phyloP scores from a whole-genome alignment of 495 filamentous ascomycete species.

The Astrocystis sublimbata region DNA sequence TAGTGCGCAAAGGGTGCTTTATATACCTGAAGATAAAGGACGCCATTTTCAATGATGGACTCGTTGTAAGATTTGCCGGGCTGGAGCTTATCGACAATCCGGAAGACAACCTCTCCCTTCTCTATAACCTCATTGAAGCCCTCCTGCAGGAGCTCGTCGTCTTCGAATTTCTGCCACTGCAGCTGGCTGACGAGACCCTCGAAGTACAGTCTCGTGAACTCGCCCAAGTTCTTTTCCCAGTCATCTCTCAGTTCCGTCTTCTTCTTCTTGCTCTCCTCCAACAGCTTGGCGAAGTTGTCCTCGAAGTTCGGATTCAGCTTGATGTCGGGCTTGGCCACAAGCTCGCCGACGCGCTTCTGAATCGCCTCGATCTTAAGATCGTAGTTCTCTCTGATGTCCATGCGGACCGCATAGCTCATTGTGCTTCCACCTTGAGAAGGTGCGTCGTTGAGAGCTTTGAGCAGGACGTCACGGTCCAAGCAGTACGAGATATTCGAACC shows the following conservation, averaged over 20 bases:
- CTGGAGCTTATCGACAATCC: constrained; percentile 49
- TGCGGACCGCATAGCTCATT: constrained; percentile 47
- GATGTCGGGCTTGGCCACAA: constrained; percentile 45
- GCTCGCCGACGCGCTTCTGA: constrained; percentile 36
- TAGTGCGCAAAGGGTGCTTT: neutral
- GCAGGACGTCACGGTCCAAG: constrained; percentile 37
- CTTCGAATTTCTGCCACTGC: constrained; percentile 42
- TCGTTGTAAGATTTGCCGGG: constrained; percentile 45
- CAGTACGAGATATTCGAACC: constrained; percentile 47
- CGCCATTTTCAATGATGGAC: constrained; percentile 43
- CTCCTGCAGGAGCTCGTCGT: constrained; percentile 50
- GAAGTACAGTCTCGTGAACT: constrained; percentile 41
- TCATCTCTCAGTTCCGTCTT: constrained; percentile 36
- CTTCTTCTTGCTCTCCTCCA: constrained; percentile 26
- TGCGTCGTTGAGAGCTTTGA: constrained; percentile 46
- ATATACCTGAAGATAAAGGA: constrained; percentile 47
- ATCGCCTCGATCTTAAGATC: constrained; percentile 40
- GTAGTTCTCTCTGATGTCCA: constrained; percentile 46
- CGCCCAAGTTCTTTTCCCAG: constrained; percentile 44
- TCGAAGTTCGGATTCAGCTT: constrained; percentile 51
- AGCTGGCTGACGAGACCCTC: constrained; percentile 39
- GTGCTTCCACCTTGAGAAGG: constrained; percentile 29
- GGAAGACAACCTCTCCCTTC: constrained; percentile 42
- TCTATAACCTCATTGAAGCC: constrained; percentile 46
- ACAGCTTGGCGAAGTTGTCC: constrained; percentile 49